These are phyloP conservation scores for Trichoderma parareesei DNA, from an alignment of 495 filamentous ascomycete species.

Conservation along the genomic window DNA sequence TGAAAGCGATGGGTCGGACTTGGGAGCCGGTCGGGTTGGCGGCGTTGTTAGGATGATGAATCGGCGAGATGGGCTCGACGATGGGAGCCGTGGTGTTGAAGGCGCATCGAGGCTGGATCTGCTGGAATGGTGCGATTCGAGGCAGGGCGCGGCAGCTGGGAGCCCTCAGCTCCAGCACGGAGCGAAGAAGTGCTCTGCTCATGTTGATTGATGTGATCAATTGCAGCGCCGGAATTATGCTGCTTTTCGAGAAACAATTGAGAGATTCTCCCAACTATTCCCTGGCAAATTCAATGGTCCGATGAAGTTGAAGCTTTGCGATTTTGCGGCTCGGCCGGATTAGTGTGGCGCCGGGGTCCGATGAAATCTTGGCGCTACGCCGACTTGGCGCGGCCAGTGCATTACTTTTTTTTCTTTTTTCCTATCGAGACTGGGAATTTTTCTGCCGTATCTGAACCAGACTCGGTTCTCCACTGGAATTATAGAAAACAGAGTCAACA, in stretches of 20 bases:
- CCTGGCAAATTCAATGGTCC: background rate
- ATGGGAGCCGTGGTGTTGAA: constrained; percentile 18
- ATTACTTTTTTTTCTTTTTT: background rate
- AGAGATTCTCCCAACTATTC: background rate
- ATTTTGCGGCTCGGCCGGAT: constrained; percentile 2
- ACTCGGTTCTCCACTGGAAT: background rate
- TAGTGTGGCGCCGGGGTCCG: constrained; percentile 8
- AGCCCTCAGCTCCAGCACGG: constrained; percentile 25
- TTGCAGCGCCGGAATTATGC: background rate
- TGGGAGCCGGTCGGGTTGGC: constrained; percentile 8
- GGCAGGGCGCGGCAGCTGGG: constrained; percentile 22
- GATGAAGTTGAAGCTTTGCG: background rate
- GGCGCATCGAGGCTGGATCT: constrained; percentile 9
- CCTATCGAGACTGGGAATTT: background rate
- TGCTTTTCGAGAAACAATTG: background rate
- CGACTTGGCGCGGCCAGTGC: too few species aligned
- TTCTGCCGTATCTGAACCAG: background rate
- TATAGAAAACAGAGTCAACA: background rate
- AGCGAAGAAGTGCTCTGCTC: constrained; percentile 29
- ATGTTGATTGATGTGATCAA: constrained; percentile 11
- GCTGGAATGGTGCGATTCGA: constrained; percentile 21
- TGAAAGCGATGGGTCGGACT: constrained; percentile 11
- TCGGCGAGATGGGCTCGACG: constrained; percentile 13
- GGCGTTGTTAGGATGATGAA: constrained; percentile 9
- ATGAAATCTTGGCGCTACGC: constrained; percentile 4